A percentile compares a stretch with the other conserved stretches of the same genome.
phyloP scores from a whole-genome alignment of 78 protist species.

The Dictyostelium brefeldianum region DNA sequence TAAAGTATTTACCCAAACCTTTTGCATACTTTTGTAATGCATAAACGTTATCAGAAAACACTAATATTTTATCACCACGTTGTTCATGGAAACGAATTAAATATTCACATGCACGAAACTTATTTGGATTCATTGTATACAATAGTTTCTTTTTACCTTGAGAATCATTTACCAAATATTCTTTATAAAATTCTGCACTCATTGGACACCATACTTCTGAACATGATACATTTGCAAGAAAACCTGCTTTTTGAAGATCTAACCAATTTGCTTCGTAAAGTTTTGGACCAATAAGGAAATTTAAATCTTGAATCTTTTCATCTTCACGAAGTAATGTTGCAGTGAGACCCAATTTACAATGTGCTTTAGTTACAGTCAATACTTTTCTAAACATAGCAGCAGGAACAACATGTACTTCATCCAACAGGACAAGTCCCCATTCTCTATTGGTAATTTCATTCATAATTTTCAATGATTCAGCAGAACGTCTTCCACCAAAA shows the following conservation, averaged over 20 bases:
- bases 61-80: constrained; percentile 96
- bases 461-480: constrained; percentile 90
- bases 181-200: constrained; percentile 91
- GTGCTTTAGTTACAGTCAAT: constrained; percentile 87
- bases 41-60: constrained; percentile 95
- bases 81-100: constrained; percentile 93
- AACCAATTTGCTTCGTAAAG: constrained; percentile 99
- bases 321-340: constrained; percentile 99
- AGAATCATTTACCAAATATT: constrained; percentile 83
- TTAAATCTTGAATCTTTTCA: constrained; percentile 95
- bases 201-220: constrained; percentile 97
- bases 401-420: constrained; percentile 98
- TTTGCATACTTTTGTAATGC: constrained; percentile 93
- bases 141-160: constrained; percentile 78
- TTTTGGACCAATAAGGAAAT: constrained; percentile 99
- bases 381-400: constrained; percentile 89
- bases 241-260: constrained; percentile 93
- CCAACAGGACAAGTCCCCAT: constrained; percentile 98
- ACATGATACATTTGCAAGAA: constrained; percentile 89
- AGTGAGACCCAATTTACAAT: constrained; percentile 99
- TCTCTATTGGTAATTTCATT: constrained; percentile 80
- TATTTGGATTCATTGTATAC: constrained; percentile 97
- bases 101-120: constrained; percentile 92
- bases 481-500: constrained; percentile 83
- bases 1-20: constrained; percentile 75